Conservation (phyloP, 1,284 basidiomycete species). For the Ustilago xerochloae region DNA sequence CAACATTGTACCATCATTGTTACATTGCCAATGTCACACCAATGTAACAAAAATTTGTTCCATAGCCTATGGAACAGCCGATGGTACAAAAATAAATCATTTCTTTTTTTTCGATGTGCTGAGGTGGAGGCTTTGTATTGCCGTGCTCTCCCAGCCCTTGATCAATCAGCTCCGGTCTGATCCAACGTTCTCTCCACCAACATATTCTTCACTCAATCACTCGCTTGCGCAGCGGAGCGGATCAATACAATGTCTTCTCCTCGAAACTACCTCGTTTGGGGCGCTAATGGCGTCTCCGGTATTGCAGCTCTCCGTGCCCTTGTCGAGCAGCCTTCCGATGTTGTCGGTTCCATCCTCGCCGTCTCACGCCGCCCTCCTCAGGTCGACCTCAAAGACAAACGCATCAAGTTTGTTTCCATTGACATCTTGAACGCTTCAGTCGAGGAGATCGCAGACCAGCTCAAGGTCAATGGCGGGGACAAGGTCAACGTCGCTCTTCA, state of each 20-base stretch:
- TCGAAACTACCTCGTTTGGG: constrained; percentile 39
- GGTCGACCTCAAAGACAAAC: constrained; percentile 36
- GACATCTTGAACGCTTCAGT: constrained; percentile 37
- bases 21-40: no score
- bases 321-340: constrained; percentile 25
- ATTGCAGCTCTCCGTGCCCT: constrained; percentile 42
- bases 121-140: constrained; percentile 12
- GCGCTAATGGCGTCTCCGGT: constrained; percentile 43
- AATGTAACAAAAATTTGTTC: no score
- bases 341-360: constrained; percentile 26
- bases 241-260: constrained; percentile 15
- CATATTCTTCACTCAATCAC: no score
- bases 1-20: no score
- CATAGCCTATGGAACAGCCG: no score
- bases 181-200: no score
- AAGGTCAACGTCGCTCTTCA: constrained; percentile 35
- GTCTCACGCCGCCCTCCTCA: constrained; percentile 37
- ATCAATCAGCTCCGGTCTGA: not conserved
- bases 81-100: no score
- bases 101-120: no score
- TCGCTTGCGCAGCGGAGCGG: no score
- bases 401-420: constrained; percentile 47
- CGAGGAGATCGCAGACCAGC: constrained; percentile 24
- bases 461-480: constrained; percentile 33
- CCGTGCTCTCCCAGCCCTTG: not conserved